These are phyloP conservation scores for Xylaria castorea DNA, from an alignment of 495 filamentous ascomycete genomes.

Conservation along the genomic window DNA sequence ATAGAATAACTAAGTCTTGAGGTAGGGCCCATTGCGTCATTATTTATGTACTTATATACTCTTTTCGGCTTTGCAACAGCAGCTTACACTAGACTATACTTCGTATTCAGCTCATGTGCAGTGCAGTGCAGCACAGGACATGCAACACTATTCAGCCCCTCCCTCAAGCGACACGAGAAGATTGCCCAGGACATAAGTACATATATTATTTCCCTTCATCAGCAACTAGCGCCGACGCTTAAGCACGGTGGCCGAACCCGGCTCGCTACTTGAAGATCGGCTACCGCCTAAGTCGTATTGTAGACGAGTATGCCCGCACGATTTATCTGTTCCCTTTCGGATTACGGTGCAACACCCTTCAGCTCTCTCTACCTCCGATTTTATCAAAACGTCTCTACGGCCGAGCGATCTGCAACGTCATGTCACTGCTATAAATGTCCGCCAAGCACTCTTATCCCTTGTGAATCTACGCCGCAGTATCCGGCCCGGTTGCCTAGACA, in stretches of 20 bases:
- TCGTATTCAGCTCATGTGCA: constrained; percentile 20
- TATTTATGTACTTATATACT: constrained; percentile 12
- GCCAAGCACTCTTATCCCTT: neutral
- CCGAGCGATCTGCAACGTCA: constrained; percentile 22
- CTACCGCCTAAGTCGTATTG: neutral
- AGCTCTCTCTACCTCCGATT: constrained; percentile 3
- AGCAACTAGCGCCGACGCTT: constrained; percentile 9
- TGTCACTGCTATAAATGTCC: constrained; percentile 2
- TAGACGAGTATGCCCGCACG: neutral
- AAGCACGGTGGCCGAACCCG: constrained; percentile 11
- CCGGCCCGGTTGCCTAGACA: constrained; percentile 12
- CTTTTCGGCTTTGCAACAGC: neutral
- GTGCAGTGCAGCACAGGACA: constrained; percentile 5
- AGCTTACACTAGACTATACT: neutral
- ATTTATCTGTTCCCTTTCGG: constrained; percentile 15
- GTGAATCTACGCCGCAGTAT: constrained; percentile 11
- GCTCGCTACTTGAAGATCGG: neutral
- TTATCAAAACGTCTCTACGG: constrained; percentile 20
- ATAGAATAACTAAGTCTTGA: neutral
- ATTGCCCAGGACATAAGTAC: constrained; percentile 9
- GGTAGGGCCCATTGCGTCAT: constrained; percentile 12
- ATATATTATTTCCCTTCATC: constrained; percentile 5
- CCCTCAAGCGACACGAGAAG: constrained; percentile 13
- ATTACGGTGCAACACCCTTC: constrained; percentile 24
- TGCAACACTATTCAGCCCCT: constrained; percentile 21